These are phyloP conservation scores for Elsinoe ampelina DNA, from an alignment of 2,329 filamentous ascomycete species.

Conservation along the genomic window DNA sequence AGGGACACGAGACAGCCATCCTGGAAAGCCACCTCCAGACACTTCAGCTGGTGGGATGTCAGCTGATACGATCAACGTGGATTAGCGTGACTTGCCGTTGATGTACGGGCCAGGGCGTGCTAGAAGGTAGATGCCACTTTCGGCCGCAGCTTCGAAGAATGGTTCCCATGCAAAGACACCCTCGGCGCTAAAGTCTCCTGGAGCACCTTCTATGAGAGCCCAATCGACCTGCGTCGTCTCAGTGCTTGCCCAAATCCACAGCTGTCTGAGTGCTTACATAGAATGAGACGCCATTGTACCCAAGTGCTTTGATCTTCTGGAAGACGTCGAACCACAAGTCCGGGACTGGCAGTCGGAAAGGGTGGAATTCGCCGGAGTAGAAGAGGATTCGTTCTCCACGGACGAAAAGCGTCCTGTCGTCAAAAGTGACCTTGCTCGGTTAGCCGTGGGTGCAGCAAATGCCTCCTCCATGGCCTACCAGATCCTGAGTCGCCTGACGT, in stretches of 20 bases:
- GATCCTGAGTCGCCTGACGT: neutral
- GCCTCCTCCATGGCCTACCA: neutral
- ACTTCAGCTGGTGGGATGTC: slow-evolving; percentile 40
- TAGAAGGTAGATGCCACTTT: slow-evolving; percentile 68
- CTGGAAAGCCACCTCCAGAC: slow-evolving; percentile 68
- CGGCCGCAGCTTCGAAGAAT: slow-evolving; percentile 65
- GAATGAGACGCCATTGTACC: slow-evolving; percentile 71
- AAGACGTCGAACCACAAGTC: slow-evolving; percentile 62
- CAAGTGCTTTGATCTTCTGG: slow-evolving; percentile 72
- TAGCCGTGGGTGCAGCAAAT: neutral
- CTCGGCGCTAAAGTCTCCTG: slow-evolving; percentile 58
- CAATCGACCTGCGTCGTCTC: slow-evolving; percentile 42
- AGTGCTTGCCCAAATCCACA: neutral
- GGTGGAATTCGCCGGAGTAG: slow-evolving; percentile 66
- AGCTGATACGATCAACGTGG: neutral
- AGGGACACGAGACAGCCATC: slow-evolving; percentile 64
- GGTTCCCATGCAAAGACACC: slow-evolving; percentile 64
- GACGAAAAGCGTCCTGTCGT: slow-evolving; percentile 50
- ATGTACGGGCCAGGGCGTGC: slow-evolving; percentile 32
- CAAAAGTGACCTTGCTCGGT: slow-evolving; percentile 2
- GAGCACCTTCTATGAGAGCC: slow-evolving; percentile 66
- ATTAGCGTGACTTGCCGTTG: slow-evolving; percentile 15
- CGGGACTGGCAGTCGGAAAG: slow-evolving; percentile 54
- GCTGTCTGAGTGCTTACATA: slow-evolving; percentile 40
- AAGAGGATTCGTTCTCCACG: slow-evolving; percentile 61